Conservation (phyloP, 208 protist species). For the Crithidia acanthocephali region DNA sequence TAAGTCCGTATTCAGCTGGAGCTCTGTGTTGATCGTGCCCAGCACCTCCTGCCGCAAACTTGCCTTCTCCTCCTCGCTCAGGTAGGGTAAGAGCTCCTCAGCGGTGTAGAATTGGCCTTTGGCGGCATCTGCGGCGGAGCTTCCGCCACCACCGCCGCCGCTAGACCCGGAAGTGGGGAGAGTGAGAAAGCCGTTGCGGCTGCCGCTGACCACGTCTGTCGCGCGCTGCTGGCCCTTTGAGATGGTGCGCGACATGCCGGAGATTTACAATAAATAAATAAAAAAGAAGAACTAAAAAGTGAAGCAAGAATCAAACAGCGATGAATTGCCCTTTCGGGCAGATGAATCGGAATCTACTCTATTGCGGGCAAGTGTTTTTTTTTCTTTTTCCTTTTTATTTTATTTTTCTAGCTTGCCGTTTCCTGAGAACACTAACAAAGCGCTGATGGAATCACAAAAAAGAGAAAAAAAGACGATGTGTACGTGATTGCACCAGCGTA, state of each 20-base stretch:
- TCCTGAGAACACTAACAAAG: too few species aligned
- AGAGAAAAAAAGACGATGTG: too few species aligned
- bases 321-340: too few species aligned
- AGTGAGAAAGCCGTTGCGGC: conserved; percentile 29
- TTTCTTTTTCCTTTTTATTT: too few species aligned
- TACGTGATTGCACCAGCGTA: too few species aligned
- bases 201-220: conserved; percentile 32
- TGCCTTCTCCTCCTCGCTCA: conserved; percentile 62
- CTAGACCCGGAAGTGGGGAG: background rate
- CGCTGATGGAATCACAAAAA: too few species aligned
- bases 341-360: too few species aligned
- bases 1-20: conserved; percentile 70
- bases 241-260: conserved; percentile 28
- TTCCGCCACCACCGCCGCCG: background rate
- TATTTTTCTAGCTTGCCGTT: too few species aligned
- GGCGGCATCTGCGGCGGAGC: background rate
- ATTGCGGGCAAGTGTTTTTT: too few species aligned
- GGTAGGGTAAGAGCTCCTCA: conserved; percentile 70
- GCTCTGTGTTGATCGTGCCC: conserved; percentile 76
- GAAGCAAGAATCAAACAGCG: too few species aligned
- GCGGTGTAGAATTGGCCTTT: conserved; percentile 61
- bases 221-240: conserved; percentile 36
- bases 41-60: conserved; percentile 71
- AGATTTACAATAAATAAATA: background rate
- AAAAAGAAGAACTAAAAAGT: too few species aligned